These are phyloP conservation scores for Fusarium penzigii DNA, from an alignment of 2,329 filamentous ascomycete species.

Conservation along the genomic window DNA sequence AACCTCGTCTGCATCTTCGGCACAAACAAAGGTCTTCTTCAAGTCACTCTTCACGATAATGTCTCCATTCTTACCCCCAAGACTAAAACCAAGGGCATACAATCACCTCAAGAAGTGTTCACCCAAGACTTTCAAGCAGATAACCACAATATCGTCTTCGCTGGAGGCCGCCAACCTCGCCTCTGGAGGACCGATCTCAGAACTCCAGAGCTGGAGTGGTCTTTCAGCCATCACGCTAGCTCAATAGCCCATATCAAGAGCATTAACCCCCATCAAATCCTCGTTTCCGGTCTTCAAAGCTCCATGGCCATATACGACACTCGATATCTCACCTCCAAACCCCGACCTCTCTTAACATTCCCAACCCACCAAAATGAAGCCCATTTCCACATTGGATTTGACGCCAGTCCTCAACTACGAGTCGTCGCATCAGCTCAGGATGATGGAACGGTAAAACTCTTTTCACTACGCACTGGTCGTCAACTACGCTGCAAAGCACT, in stretches of 20 bases:
- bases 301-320: constrained; percentile 59
- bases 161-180: constrained; percentile 51
- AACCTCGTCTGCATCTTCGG: constrained; percentile 48
- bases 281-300: constrained; percentile 53
- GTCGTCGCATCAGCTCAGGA: constrained; percentile 57
- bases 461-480: constrained; percentile 49
- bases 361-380: constrained; percentile 51
- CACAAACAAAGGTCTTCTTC: constrained; percentile 48
- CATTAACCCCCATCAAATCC: constrained; percentile 49
- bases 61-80: constrained; percentile 37
- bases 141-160: constrained; percentile 48
- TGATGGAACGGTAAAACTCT: constrained; percentile 48
- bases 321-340: constrained; percentile 40
- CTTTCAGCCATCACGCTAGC: constrained; percentile 37
- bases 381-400: constrained; percentile 52
- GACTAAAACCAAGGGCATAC: constrained; percentile 16
- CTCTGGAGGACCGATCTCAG: constrained; percentile 51
- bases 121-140: constrained; percentile 48
- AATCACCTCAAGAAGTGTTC: constrained; percentile 43
- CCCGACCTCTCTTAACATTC: constrained; percentile 48
- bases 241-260: constrained; percentile 52
- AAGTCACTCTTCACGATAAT: constrained; percentile 34
- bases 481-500: constrained; percentile 34
- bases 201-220: constrained; percentile 34
- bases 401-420: constrained; percentile 48